phyloP scores from a whole-genome alignment of 192 early-diverging fungal species.

The Linnemannia zychae region DNA sequence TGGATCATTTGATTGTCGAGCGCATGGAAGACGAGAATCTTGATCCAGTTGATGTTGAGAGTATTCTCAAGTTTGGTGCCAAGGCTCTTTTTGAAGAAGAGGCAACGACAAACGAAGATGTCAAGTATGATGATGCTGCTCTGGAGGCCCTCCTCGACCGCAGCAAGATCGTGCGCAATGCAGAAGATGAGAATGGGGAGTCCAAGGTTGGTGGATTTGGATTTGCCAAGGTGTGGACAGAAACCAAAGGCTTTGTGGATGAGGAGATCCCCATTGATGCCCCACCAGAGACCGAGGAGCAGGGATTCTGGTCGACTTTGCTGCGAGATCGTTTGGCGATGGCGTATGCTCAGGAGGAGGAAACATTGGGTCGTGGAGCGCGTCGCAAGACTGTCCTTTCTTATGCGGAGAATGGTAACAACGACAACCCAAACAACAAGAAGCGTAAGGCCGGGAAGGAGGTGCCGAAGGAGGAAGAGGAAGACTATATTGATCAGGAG shows the following conservation, averaged over 20 bases:
- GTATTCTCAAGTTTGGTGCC: constrained; percentile 78
- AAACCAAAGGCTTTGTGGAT: constrained; percentile 59
- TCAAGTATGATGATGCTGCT: constrained; percentile 69
- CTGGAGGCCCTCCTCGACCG: constrained; percentile 75
- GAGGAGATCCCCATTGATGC: constrained; percentile 54
- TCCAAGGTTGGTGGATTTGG: constrained; percentile 63
- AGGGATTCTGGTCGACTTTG: constrained; percentile 55
- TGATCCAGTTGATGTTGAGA: constrained; percentile 68
- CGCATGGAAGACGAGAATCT: constrained; percentile 73
- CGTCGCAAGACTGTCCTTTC: constrained; percentile 54
- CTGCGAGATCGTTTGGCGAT: constrained; percentile 45
- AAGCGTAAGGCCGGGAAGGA: constrained; percentile 55
- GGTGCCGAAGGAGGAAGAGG: constrained; percentile 37
- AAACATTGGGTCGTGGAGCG: constrained; percentile 43
- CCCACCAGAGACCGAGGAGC: constrained; percentile 40
- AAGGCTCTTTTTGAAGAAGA: constrained; percentile 77
- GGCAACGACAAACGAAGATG: constrained; percentile 53
- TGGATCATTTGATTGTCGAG: constrained; percentile 83
- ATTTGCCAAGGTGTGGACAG: constrained; percentile 77
- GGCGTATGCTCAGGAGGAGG: constrained; percentile 45
- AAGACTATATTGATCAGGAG: constrained; percentile 50
- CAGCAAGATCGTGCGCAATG: constrained; percentile 58
- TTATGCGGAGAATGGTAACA: constrained; percentile 54
- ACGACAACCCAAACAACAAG: constrained; percentile 36
- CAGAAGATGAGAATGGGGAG: constrained; percentile 50